A percentile compares a stretch with the other conserved stretches of the same genome.
These are phyloP conservation scores for Fusarium euwallaceae DNA, from an alignment of 2,329 filamentous ascomycete genomes.

Conservation along the genomic window DNA sequence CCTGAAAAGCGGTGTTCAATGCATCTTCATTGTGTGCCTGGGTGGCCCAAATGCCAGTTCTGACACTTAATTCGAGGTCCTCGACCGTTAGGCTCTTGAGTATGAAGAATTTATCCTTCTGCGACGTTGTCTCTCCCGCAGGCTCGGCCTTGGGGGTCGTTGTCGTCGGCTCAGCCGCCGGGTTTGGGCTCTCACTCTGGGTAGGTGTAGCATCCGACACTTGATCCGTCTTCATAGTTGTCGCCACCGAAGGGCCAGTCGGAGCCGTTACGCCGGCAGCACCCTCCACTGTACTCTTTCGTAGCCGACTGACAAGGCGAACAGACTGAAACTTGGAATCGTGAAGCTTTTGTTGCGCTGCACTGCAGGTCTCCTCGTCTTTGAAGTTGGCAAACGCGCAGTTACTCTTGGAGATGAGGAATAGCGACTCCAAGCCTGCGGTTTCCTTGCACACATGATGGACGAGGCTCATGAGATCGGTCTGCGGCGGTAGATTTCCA, in stretches of 20 bases:
- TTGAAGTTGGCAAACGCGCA: slow-evolving; percentile 97
- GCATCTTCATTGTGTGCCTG: slow-evolving; percentile 92
- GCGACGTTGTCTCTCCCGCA: slow-evolving; percentile 32
- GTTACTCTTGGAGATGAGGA: slow-evolving; percentile 96
- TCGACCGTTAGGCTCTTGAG: slow-evolving; percentile 93
- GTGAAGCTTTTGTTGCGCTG: slow-evolving; percentile 86
- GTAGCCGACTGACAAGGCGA: slow-evolving; percentile 85
- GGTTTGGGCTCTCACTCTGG: slow-evolving; percentile 10
- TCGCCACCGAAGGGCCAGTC: slow-evolving; percentile 65
- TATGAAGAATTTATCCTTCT: slow-evolving; percentile 86
- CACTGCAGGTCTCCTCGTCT: slow-evolving; percentile 79
- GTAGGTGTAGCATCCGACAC: slow-evolving; percentile 15
- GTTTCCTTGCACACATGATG: slow-evolving; percentile 89
- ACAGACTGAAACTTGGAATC: slow-evolving; percentile 91
- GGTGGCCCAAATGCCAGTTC: slow-evolving; percentile 91
- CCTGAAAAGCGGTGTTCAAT: slow-evolving; percentile 86
- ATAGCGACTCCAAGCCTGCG: slow-evolving; percentile 85
- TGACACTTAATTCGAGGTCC: slow-evolving; percentile 89
- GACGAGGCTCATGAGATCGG: slow-evolving; percentile 86
- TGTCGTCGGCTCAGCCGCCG: slow-evolving; percentile 11
- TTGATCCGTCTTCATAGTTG: slow-evolving; percentile 34
- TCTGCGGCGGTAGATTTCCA: slow-evolving; percentile 89
- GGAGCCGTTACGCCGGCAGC: slow-evolving; percentile 64
- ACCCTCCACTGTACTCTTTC: slow-evolving; percentile 67
- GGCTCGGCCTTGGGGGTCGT: neutral